Evolutionary conservation across 2,329 filamentous ascomycete genomes (phyloP), one percentile per base, ranked within the genome.

Genomic region (Gaeumannomyces tritici): DNA sequence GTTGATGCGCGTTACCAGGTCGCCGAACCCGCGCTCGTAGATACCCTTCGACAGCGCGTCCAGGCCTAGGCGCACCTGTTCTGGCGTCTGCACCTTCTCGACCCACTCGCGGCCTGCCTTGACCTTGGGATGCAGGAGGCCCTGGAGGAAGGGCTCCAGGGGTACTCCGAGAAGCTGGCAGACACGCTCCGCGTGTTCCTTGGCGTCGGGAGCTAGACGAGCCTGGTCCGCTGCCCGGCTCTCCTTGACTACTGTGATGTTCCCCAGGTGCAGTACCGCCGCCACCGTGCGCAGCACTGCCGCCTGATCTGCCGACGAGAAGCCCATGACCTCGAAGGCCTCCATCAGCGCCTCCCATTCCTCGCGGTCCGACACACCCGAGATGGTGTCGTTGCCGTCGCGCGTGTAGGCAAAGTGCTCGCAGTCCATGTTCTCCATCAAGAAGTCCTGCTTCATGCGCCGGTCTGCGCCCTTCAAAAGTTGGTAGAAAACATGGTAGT

Each of bases 81-180:
- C 96, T 0, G 95, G 93, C 1, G 93, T 98, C 73, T 99, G 95
- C 1, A 96, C 93, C 73, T 98, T 99, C 72, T 98, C 93, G 2
- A 99, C 95, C 95, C 93, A 98, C 76, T 99, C 95, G 61, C 93
- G 86, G 26, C 95, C 95, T 55, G 95, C 95, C 75, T 96, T 97
- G 55, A 99, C 96, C 63, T 87, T 90, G 12, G 95, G 95, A 71
- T 98, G 95, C 13, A 99, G 80, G 6, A 99, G 79, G 0, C 91
- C 93, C 71, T 92, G 90, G 13, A 96, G 80, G 67, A 99, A 99
- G 1, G 89, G 85, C 54, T 97, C 93, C 0, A 89, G 71, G 2
- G 90, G 84, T 24, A 99, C 93, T 0, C 93, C 93, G 6, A 98
- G 83, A 31, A 99, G 83, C 57, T 84, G 82, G 71, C 93, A 97